Percentiles rank a stretch among this genome's conserved stretches.
Conservation (phyloP, 441 rosid species). For the Heliophila coronopifolia region DNA sequence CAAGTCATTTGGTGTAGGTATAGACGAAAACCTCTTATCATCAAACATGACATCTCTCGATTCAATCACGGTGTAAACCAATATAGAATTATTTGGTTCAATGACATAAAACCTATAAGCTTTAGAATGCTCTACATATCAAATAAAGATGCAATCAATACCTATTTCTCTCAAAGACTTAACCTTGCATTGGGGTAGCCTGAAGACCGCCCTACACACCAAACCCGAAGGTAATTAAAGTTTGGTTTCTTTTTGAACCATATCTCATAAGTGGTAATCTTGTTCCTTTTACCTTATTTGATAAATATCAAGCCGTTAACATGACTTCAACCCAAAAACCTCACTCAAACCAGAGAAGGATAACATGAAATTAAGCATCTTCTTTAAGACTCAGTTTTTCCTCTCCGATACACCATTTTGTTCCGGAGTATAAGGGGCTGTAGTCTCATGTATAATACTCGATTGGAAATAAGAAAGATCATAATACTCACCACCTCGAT, state of each 20-base stretch:
- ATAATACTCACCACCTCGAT: constrained; percentile 8
- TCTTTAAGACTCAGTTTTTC: not conserved
- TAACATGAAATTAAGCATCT: constrained; percentile 9
- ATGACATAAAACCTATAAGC: constrained; percentile 12
- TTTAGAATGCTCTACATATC: not conserved
- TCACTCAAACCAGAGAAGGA: not conserved
- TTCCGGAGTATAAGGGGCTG: constrained; percentile 4
- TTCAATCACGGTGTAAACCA: not conserved
- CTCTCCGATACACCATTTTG: constrained; percentile 4
- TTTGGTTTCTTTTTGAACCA: constrained; percentile 5
- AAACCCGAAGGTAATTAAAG: constrained; percentile 14
- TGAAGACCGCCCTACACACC: not conserved
- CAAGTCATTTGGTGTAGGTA: not conserved
- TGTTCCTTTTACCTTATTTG: not conserved
- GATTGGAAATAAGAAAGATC: not conserved
- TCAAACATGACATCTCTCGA: constrained; percentile 16
- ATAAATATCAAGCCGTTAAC: not conserved
- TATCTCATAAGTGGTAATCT: constrained; percentile 1
- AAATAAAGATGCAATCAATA: not conserved
- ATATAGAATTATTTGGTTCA: not conserved
- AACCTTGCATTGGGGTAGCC: not conserved
- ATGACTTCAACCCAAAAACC: not conserved
- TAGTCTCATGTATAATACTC: not conserved
- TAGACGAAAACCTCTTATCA: not conserved
- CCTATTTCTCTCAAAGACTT: not conserved